Conservation (phyloP, 768 basidiomycete species). For the Psilocybe cubensis region DNA sequence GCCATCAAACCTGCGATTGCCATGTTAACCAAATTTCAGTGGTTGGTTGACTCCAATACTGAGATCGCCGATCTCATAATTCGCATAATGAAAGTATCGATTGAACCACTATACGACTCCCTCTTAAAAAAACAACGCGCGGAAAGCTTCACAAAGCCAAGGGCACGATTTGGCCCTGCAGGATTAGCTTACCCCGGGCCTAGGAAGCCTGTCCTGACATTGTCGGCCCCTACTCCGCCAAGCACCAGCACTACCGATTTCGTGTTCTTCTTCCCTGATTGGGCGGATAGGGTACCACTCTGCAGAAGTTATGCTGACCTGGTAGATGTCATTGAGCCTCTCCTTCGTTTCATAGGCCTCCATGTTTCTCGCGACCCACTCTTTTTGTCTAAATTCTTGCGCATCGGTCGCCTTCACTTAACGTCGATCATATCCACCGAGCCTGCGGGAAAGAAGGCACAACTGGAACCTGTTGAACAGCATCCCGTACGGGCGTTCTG, state of each 20-base stretch:
- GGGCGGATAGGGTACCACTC: conserved; percentile 72
- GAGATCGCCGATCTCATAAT: conserved; percentile 89
- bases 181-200: conserved; percentile 55
- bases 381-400: conserved; percentile 79
- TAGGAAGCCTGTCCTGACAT: conserved; percentile 70
- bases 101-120: conserved; percentile 68
- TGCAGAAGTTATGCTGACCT: conserved; percentile 71
- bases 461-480: conserved; percentile 55
- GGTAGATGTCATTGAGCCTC: conserved; percentile 73
- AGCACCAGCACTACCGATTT: conserved; percentile 76
- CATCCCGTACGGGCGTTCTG: conserved; percentile 78
- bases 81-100: conserved; percentile 70
- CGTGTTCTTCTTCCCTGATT: conserved; percentile 90
- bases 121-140: conserved; percentile 60
- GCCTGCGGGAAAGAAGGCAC: conserved; percentile 61
- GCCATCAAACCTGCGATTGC: conserved; percentile 78
- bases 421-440: conserved; percentile 56
- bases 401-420: conserved; percentile 74
- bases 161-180: conserved; percentile 62
- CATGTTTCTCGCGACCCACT: conserved; percentile 80
- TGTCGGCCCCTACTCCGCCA: conserved; percentile 81
- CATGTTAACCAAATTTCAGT: conserved; percentile 82
- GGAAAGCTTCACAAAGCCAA: conserved; percentile 63
- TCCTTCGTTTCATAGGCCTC: conserved; percentile 79
- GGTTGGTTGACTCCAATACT: conserved; percentile 79